Evolutionary conservation across 2,329 filamentous ascomycete species (phyloP).

Genomic region (Colletotrichum plurivorum): DNA sequence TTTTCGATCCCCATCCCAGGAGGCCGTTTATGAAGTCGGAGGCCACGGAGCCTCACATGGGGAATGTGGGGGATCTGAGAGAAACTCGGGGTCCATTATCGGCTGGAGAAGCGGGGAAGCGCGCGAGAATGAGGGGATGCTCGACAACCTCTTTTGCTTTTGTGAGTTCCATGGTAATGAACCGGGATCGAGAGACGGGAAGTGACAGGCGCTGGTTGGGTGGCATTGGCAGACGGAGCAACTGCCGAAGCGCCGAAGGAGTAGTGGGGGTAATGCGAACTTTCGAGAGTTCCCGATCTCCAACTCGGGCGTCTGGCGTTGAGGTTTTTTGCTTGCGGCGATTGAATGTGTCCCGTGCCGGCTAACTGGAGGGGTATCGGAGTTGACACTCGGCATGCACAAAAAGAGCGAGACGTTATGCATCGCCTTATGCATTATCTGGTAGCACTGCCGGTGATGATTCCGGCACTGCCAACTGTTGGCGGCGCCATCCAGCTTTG

Average conservation of each 20-base stretch:
- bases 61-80: conserved; percentile 34
- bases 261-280: conserved; percentile 33
- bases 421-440: conserved; percentile 1
- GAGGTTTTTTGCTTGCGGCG: background rate
- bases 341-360: background rate
- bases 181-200: conserved; percentile 33
- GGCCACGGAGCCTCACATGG: conserved; percentile 31
- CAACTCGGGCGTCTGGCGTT: conserved; percentile 21
- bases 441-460: conserved; percentile 10
- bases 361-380: too few relatives aligned
- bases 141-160: conserved; percentile 24
- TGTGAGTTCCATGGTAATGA: conserved; percentile 3
- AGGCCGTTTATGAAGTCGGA: conserved; percentile 28
- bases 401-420: background rate
- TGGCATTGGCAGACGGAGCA: conserved; percentile 18
- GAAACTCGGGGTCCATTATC: conserved; percentile 32
- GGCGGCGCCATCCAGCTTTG: conserved; percentile 7
- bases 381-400: conserved; percentile 15
- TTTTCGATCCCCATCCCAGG: background rate
- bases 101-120: conserved; percentile 39
- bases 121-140: conserved; percentile 31
- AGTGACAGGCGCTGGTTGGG: conserved; percentile 6
- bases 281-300: conserved; percentile 22
- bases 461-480: background rate
- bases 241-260: conserved; percentile 28